These are phyloP conservation scores for Vinca minor DNA, from an alignment of 257 asterid species.

Conservation along the genomic window DNA sequence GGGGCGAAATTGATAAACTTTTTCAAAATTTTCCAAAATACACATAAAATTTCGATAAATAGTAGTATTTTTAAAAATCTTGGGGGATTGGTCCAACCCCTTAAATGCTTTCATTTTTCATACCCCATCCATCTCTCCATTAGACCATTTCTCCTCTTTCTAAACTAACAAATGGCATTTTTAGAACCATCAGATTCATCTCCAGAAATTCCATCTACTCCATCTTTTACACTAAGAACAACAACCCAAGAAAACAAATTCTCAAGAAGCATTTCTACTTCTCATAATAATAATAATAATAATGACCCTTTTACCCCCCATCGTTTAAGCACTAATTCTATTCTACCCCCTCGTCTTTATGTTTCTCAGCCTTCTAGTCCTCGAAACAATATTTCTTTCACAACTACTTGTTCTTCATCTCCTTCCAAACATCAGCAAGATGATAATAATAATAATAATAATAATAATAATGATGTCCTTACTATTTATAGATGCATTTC, in stretches of 20 bases:
- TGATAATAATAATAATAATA: neutral
- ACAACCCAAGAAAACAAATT: slow-evolving; percentile 21
- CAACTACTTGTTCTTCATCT: slow-evolving; percentile 15
- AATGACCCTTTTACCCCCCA: slow-evolving; percentile 31
- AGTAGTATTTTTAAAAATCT: no score
- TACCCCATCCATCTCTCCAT: slow-evolving; percentile 2
- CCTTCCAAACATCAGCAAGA: slow-evolving; percentile 15
- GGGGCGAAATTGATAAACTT: no score
- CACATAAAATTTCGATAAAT: no score
- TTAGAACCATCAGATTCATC: slow-evolving; percentile 32
- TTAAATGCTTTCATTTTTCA: neutral
- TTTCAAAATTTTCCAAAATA: no score
- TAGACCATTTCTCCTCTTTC: slow-evolving; percentile 1
- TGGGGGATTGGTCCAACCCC: no score
- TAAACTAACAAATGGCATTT: slow-evolving; percentile 18
- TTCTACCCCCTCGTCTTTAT: slow-evolving; percentile 30
- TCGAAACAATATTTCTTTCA: slow-evolving; percentile 44
- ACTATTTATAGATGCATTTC: slow-evolving; percentile 62
- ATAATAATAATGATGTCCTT: slow-evolving; percentile 15
- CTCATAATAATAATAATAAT: slow-evolving; percentile 28
- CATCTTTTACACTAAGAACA: slow-evolving; percentile 44
- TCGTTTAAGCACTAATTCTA: slow-evolving; percentile 29
- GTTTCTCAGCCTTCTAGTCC: slow-evolving; percentile 55
- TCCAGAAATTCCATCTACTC: slow-evolving; percentile 5
- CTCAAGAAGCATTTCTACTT: slow-evolving; percentile 56